Base-by-base conservation (phyloP, 169 alveolate species). In the Plasmodium falciparum region DNA sequence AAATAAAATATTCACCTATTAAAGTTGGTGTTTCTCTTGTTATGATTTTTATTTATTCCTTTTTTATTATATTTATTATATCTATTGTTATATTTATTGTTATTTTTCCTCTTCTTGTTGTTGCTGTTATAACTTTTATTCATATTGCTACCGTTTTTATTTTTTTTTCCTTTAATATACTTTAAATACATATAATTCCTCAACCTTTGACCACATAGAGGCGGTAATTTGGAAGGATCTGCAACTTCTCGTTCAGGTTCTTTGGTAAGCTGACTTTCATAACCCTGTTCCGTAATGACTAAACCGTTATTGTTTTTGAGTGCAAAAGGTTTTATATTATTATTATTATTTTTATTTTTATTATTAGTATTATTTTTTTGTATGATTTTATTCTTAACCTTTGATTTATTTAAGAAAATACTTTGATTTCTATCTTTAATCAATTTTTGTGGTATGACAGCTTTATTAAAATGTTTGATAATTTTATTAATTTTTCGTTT, bases 191-290 rank as follows among this genome's bases (percentile, higher is more conserved):
- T 70, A 24, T 78, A 78, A 47, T 54, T 63, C 47, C 63, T 67
- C 61, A 78, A 52, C 20, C 76, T 61, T 8, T 33, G 24, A 49
- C 89, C 89, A 49, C 62, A 78, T 39, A 78, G 22, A 8, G 89
- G 58, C n/a, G 89, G 89, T 15, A 78, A 59, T 59, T 65, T 78
- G 58, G 78, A 29, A 5, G 89, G 89, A 33, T 78, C 89, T n/a
- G 89, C 76, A n/a, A 78, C 89, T 43, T 78, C 89, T 8, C 24
- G 13, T 17, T 78, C 61, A 9, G 89, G 89, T 78, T 78, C 89
- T 58, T 78, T 78, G 13, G 24, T 63, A n/a, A 78, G 61, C 58
- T 78, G 89, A 29, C 67, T 65, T 58, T 78, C 63, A 66, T 78
- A 78, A 12, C 78, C 89, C 29, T 43, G 39, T 50, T 78, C 73